Evolutionary conservation across 106 monocot species (phyloP).

Genomic region (Dactylorhiza incarnata): DNA sequence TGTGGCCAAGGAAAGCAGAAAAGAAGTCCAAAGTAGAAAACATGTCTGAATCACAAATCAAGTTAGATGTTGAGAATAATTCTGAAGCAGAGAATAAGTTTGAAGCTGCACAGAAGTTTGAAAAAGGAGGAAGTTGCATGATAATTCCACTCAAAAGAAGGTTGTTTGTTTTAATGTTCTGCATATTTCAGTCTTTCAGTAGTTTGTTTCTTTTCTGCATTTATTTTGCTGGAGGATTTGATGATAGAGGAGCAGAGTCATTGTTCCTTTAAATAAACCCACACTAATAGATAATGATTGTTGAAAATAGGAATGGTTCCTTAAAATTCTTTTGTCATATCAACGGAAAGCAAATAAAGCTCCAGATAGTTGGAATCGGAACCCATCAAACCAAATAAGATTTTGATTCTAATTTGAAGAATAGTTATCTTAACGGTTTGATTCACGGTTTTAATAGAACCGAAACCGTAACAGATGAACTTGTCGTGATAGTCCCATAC

Average conservation of each 20-base stretch:
- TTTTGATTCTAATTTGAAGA: too few relatives aligned
- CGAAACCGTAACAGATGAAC: too few relatives aligned
- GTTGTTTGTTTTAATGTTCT: constrained; percentile 17
- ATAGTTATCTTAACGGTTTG: too few relatives aligned
- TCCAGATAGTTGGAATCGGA: constrained; percentile 64
- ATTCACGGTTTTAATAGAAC: too few relatives aligned
- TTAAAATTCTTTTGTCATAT: constrained; percentile 1
- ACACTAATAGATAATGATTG: neutral
- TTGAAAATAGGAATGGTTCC: neutral
- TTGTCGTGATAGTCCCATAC: too few relatives aligned
- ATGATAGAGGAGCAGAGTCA: neutral
- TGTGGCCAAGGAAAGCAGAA: constrained; percentile 26
- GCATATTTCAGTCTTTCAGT: neutral
- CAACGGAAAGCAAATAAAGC: constrained; percentile 88
- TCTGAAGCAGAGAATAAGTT: constrained; percentile 39
- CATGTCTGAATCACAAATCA: constrained; percentile 14
- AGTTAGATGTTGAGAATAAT: constrained; percentile 14
- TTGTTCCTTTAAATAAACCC: neutral
- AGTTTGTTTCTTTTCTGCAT: neutral
- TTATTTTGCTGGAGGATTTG: neutral
- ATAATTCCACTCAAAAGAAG: constrained; percentile 80
- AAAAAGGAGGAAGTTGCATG: constrained; percentile 55
- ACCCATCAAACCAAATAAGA: too few relatives aligned
- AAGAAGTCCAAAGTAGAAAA: constrained; percentile 15
- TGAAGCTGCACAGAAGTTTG: constrained; percentile 12